Conservation (phyloP, 345 rosid genomes). For the Lumnitzera racemosa region DNA sequence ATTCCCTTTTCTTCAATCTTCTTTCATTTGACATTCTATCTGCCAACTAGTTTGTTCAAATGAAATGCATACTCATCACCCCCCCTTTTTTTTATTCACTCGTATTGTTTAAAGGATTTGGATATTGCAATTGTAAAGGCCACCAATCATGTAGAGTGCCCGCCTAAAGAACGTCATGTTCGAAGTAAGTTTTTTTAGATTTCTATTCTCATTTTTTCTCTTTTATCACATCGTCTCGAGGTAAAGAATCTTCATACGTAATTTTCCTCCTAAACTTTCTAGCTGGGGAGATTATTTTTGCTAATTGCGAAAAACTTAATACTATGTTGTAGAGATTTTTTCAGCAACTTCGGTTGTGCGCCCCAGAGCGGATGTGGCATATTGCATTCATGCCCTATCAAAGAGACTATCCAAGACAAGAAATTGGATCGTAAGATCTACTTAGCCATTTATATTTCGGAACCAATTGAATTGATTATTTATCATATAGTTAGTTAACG, state of each 20-base stretch:
- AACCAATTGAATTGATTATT: neutral
- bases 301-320: no score
- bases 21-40: neutral
- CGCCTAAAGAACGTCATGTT: conserved; percentile 97
- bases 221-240: neutral
- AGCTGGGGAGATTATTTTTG: no score
- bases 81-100: neutral
- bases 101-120: conserved; percentile 41
- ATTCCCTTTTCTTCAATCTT: neutral
- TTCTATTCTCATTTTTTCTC: neutral
- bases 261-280: neutral
- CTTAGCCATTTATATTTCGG: neutral
- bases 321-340: conserved; percentile 45
- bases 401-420: conserved; percentile 81
- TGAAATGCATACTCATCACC: neutral
- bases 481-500: neutral
- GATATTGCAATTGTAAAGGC: conserved; percentile 97
- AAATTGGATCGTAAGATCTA: conserved; percentile 67
- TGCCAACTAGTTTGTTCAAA: neutral
- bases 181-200: conserved; percentile 41
- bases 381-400: conserved; percentile 80
- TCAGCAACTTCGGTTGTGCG: conserved; percentile 82
- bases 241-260: neutral
- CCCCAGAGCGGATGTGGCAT: conserved; percentile 93
- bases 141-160: conserved; percentile 87